phyloP scores from a whole-genome alignment of 2,329 filamentous ascomycete genomes.

The Paecilomyces fulvus region DNA sequence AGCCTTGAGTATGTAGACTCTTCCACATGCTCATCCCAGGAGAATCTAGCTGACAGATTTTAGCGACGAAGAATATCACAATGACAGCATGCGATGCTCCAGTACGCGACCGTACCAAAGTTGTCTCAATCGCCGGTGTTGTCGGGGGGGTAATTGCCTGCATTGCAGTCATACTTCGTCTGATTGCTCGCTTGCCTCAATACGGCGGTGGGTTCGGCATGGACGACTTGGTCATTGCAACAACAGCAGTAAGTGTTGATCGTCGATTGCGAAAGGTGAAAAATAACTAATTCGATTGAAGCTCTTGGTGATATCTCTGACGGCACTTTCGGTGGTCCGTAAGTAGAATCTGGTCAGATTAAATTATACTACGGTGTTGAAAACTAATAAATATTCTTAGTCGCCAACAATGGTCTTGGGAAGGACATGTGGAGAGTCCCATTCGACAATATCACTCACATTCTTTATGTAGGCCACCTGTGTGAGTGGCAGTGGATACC shows the following conservation, averaged over 20 bases:
- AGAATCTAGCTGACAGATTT: not conserved
- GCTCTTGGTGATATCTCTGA: conserved; percentile 14
- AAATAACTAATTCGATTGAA: conserved; percentile 2
- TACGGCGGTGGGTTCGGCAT: conserved; percentile 28
- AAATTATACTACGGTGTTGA: not conserved
- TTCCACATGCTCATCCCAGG: not conserved
- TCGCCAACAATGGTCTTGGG: conserved; percentile 34
- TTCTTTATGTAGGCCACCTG: conserved; percentile 26
- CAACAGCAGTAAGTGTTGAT: conserved; percentile 17
- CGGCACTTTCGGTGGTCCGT: conserved; percentile 18
- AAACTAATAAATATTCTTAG: conserved; percentile 15
- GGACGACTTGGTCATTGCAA: conserved; percentile 33
- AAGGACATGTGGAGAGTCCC: conserved; percentile 39
- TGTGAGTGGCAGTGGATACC: conserved; percentile 9
- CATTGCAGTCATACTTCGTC: conserved; percentile 24
- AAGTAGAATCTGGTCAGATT: conserved; percentile 5
- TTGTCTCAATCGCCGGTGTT: conserved; percentile 25
- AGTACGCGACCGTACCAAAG: conserved; percentile 24
- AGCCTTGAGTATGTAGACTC: conserved; percentile 20
- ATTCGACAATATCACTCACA: conserved; percentile 34
- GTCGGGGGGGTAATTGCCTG: conserved; percentile 26
- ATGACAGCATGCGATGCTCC: conserved; percentile 30
- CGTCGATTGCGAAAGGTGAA: not conserved
- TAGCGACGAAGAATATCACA: conserved; percentile 37
- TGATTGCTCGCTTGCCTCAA: conserved; percentile 28